Evolutionary conservation across 192 early-diverging fungal genomes (phyloP), one percentile per base, ranked within the genome.

Genomic region (Gonapodya prolifera): DNA sequence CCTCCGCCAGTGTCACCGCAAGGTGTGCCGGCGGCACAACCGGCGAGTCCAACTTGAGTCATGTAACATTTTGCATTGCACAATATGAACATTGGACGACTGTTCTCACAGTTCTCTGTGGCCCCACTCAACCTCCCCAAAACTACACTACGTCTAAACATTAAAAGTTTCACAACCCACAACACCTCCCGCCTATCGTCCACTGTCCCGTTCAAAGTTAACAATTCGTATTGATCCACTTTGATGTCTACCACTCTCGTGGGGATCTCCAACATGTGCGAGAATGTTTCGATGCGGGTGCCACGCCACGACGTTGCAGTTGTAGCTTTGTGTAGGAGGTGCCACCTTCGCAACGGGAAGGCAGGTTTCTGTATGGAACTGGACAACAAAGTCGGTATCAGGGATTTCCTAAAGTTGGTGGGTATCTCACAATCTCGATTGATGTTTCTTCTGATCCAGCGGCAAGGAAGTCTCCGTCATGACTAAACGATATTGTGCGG

Each of bases 371-470:
- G 45, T 23, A 23, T 61, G 45, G 23, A 61, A 61, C 45, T 61
- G 8, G 8, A 61, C 8, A 23, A 61, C 23, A 23, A 61, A 61
- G 45, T 23, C 8, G 23, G 8, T 16, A 61, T 61, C 23, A 61
- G 8, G 8, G 45, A 61, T 61, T n/a, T n/a, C 8, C 45, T 61
- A 61, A 61, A 23, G 23, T 16, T 61, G 45, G 45, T 61, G 23
- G 23, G 45, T 23, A 61, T 61, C 71, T 73, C 71, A 73, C 71
- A 29, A 73, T 73, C 28, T 73, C 71, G 16, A 73, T 73, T 18
- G 32, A 73, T 13, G 18, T 18, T 8, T 73, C 71, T 32, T 73
- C 71, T 18, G 71, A 73, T 8, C 71, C 71, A 2, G 71, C 71
- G 71, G 71, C 71, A 13, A 73, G 18, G 71, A 30, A 18, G 2